Percentiles rank a stretch among this genome's conserved stretches.
These are phyloP conservation scores for Potentilla sterilis DNA, from an alignment of 306 rosid species.

Conservation along the genomic window DNA sequence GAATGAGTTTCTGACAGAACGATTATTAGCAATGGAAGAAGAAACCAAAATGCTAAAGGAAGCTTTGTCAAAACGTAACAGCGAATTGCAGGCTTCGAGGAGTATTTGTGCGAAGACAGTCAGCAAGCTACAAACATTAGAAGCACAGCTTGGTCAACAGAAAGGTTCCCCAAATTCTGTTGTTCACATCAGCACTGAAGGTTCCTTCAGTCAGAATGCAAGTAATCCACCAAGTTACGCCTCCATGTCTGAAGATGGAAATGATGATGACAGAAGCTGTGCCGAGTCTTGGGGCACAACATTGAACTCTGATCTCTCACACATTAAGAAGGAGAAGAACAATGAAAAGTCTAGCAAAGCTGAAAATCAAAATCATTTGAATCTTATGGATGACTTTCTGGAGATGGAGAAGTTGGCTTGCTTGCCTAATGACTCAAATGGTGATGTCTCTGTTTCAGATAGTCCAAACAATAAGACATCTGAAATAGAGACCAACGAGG, in stretches of 20 bases:
- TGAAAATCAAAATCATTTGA: slow-evolving; percentile 66
- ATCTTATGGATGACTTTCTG: slow-evolving; percentile 96
- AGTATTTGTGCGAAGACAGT: slow-evolving; percentile 80
- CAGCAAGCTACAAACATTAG: slow-evolving; percentile 76
- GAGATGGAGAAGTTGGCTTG: slow-evolving; percentile 97
- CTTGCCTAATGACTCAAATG: slow-evolving; percentile 60
- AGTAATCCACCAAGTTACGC: slow-evolving; percentile 82
- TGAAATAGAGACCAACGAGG: slow-evolving; percentile 38
- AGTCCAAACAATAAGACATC: slow-evolving; percentile 35
- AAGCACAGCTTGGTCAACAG: slow-evolving; percentile 64
- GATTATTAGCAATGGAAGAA: slow-evolving; percentile 81
- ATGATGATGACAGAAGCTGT: slow-evolving; percentile 71
- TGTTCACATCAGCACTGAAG: slow-evolving; percentile 55
- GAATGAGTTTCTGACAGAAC: slow-evolving; percentile 87
- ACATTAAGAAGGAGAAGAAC: slow-evolving; percentile 52
- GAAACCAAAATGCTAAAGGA: slow-evolving; percentile 98
- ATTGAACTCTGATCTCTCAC: slow-evolving; percentile 57
- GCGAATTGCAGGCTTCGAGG: slow-evolving; percentile 92
- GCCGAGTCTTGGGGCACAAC: slow-evolving; percentile 74
- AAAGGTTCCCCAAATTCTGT: slow-evolving; percentile 74
- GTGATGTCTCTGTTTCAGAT: slow-evolving; percentile 40
- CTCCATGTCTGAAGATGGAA: slow-evolving; percentile 94
- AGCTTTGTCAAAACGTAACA: slow-evolving; percentile 94
- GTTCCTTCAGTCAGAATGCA: slow-evolving; percentile 61
- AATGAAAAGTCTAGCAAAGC: slow-evolving; percentile 55